Evolutionary conservation across 2,329 filamentous ascomycete species (phyloP).

Genomic region (Acrodontium crateriforme): DNA sequence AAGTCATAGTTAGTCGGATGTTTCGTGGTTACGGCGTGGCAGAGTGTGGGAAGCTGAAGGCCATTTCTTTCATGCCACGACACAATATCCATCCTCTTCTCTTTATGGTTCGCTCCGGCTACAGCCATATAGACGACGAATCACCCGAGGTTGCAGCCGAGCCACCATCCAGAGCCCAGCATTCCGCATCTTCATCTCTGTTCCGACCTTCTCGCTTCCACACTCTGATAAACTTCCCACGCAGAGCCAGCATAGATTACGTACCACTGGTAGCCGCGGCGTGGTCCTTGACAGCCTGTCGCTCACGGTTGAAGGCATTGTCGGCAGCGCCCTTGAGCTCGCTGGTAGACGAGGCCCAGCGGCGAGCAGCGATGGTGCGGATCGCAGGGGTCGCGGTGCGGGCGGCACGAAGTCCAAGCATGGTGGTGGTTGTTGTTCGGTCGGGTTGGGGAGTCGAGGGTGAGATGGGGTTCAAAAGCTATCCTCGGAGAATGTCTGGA

Average conservation of each 20-base stretch:
- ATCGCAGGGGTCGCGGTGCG: conserved; percentile 12
- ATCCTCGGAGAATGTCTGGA: too few relatives aligned
- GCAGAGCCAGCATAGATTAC: conserved; percentile 31
- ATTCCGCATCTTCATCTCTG: background rate
- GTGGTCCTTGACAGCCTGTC: conserved; percentile 80
- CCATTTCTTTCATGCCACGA: too few relatives aligned
- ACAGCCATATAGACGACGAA: background rate
- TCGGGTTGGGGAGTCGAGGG: too few relatives aligned
- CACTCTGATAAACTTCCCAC: background rate
- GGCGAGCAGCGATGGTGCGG: conserved; percentile 11
- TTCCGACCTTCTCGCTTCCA: background rate
- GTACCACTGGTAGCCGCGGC: conserved; percentile 70
- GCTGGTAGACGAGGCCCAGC: conserved; percentile 5
- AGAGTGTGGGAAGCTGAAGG: too few relatives aligned
- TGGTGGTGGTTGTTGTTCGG: too few relatives aligned
- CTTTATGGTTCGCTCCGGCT: too few relatives aligned
- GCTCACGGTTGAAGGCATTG: conserved; percentile 89
- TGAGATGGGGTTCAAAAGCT: too few relatives aligned
- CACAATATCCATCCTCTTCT: too few relatives aligned
- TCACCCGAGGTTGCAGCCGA: background rate
- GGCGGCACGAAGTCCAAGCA: conserved; percentile 16
- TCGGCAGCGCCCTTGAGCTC: conserved; percentile 48
- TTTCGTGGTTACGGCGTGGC: too few relatives aligned
- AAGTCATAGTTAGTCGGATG: too few relatives aligned
- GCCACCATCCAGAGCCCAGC: background rate